These are phyloP conservation scores for Solanum appendiculatum DNA, from an alignment of 257 asterid species.

Conservation along the genomic window DNA sequence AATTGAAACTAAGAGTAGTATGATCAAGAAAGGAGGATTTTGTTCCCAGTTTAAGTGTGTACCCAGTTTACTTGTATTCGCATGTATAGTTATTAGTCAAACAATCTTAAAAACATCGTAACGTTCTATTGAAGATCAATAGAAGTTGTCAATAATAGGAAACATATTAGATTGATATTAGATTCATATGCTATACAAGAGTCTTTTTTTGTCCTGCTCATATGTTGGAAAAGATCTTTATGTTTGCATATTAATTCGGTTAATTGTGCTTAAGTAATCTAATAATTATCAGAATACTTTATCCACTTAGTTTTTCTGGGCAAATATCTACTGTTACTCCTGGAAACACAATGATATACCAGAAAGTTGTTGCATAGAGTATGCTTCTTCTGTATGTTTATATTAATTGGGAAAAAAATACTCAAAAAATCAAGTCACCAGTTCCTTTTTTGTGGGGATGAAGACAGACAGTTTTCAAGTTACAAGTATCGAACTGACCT, in stretches of 20 bases:
- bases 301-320: background rate
- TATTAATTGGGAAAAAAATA: background rate
- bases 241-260: background rate
- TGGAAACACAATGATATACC: background rate
- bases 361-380: background rate
- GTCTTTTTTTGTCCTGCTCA: background rate
- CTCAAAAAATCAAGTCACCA: background rate
- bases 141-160: background rate
- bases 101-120: background rate
- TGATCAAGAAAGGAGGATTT: background rate
- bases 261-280: background rate
- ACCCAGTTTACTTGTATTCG: background rate
- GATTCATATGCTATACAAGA: background rate
- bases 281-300: background rate
- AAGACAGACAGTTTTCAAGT: background rate
- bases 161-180: too few relatives aligned
- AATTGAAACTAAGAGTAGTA: background rate
- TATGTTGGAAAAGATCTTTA: background rate
- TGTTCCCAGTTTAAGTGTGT: background rate
- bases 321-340: background rate
- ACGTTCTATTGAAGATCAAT: background rate
- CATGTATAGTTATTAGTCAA: background rate
- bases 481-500: background rate
- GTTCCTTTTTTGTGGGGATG: background rate
- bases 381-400: background rate